Conservation (phyloP, 1,139 yeast species). For the Candida mesenterica region DNA sequence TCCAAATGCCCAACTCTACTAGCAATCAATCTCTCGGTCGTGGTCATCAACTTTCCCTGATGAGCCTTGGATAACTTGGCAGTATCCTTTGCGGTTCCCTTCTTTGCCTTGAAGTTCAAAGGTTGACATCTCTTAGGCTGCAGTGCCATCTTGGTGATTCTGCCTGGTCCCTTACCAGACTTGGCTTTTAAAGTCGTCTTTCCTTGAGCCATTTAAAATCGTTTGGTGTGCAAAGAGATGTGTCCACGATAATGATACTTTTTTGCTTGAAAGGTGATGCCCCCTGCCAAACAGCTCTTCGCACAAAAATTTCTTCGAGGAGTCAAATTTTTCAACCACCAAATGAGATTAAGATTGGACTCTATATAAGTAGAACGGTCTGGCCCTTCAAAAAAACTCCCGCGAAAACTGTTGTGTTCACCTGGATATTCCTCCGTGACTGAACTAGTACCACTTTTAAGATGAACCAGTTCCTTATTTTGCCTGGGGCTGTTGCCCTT, state of each 20-base stretch:
- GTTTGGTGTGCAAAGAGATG: conserved; percentile 1
- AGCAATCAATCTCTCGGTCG: conserved; percentile 84
- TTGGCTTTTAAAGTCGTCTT: conserved; percentile 44
- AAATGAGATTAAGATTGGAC: neutral
- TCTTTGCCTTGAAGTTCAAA: conserved; percentile 67
- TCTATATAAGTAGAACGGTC: neutral
- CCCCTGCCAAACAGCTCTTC: too few species aligned
- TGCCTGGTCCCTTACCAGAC: conserved; percentile 25
- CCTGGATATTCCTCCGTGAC: neutral
- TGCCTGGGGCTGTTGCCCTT: conserved; percentile 90
- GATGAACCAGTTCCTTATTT: conserved; percentile 43
- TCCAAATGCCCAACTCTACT: conserved; percentile 96
- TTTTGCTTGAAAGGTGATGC: too few species aligned
- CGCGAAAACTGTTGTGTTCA: neutral
- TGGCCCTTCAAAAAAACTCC: neutral
- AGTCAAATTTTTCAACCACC: neutral
- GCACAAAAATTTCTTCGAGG: too few species aligned
- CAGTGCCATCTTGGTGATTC: conserved; percentile 52
- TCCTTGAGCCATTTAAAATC: conserved; percentile 63
- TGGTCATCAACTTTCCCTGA: conserved; percentile 61
- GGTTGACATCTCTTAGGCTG: conserved; percentile 74
- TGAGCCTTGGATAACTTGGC: conserved; percentile 59
- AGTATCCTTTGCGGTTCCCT: conserved; percentile 46
- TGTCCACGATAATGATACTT: too few species aligned
- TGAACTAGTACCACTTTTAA: neutral